phyloP scores from a whole-genome alignment of 2,329 filamentous ascomycete species.

The Pseudocercospora vitis region DNA sequence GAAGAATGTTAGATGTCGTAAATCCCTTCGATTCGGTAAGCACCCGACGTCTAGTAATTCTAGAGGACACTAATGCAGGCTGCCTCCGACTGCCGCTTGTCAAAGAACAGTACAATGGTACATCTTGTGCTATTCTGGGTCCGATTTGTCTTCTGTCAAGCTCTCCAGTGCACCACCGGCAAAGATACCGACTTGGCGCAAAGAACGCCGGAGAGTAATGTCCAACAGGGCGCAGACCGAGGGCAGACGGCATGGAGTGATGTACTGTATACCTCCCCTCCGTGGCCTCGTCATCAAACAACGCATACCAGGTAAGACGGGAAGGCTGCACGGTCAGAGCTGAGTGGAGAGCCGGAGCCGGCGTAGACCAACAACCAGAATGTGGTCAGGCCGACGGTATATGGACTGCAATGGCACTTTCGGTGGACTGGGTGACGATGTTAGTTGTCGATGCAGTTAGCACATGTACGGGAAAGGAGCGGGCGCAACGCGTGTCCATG shows the following conservation, averaged over 20 bases:
- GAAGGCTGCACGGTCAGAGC: conserved; percentile 1
- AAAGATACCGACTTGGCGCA: neutral
- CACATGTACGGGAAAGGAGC: conserved; percentile 6
- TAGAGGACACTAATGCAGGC: neutral
- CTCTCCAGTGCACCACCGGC: too few species aligned
- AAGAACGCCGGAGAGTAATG: neutral
- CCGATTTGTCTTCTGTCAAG: too few species aligned
- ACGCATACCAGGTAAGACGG: conserved; percentile 4
- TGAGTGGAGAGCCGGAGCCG: conserved; percentile 1
- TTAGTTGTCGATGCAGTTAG: neutral
- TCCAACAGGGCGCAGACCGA: too few species aligned
- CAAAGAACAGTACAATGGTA: too few species aligned
- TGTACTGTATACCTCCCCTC: neutral
- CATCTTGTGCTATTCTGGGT: too few species aligned
- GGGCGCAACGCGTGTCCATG: neutral
- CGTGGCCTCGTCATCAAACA: conserved; percentile 2
- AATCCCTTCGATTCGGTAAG: too few species aligned
- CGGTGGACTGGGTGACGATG: neutral
- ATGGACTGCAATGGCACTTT: conserved; percentile 1
- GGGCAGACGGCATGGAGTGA: neutral
- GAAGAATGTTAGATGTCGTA: too few species aligned
- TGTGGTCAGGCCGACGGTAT: neutral
- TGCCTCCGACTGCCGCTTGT: neutral
- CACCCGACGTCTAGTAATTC: too few species aligned
- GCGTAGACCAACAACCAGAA: neutral